phyloP scores from a whole-genome alignment of 306 rosid species.

The Calophaca sinica region DNA sequence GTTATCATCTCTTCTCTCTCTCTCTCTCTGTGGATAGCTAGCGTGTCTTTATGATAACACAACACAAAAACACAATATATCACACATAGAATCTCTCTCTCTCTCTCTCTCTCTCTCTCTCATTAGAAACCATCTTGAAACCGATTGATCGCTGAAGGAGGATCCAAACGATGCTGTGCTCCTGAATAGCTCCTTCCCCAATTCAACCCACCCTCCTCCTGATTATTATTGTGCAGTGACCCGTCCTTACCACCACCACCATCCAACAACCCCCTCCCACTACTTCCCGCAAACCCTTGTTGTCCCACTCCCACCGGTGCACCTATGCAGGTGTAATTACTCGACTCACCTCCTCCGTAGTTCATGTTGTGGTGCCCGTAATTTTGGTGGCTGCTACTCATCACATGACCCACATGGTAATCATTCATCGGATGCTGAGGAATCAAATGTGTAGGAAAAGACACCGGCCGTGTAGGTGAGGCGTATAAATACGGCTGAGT shows the following conservation, averaged over 20 bases:
- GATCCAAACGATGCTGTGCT: constrained; percentile 47
- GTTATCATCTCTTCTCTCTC: constrained; percentile 57
- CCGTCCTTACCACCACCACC: constrained; percentile 54
- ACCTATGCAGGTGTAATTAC: constrained; percentile 77
- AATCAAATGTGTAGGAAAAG: constrained; percentile 57
- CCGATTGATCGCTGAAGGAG: constrained; percentile 75
- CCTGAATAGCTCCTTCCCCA: constrained; percentile 62
- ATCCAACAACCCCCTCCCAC: not conserved
- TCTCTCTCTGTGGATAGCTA: constrained; percentile 40
- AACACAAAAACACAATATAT: constrained; percentile 30
- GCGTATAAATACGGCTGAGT: constrained; percentile 64
- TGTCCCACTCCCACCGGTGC: constrained; percentile 78
- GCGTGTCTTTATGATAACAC: constrained; percentile 56
- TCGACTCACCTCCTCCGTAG: constrained; percentile 45
- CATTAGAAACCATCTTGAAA: constrained; percentile 85
- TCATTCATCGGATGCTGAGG: constrained; percentile 61
- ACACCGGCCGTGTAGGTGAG: constrained; percentile 60
- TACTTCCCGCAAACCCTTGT: constrained; percentile 45
- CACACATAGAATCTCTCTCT: constrained; percentile 38
- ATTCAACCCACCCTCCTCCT: constrained; percentile 51
- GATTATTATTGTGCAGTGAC: not conserved
- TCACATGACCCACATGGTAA: constrained; percentile 78
- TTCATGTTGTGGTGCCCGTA: constrained; percentile 45
- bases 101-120: not conserved
- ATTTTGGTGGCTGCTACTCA: constrained; percentile 45